These are phyloP conservation scores for Waltergamsia citrina DNA, from an alignment of 2,329 filamentous ascomycete genomes.

Conservation along the genomic window DNA sequence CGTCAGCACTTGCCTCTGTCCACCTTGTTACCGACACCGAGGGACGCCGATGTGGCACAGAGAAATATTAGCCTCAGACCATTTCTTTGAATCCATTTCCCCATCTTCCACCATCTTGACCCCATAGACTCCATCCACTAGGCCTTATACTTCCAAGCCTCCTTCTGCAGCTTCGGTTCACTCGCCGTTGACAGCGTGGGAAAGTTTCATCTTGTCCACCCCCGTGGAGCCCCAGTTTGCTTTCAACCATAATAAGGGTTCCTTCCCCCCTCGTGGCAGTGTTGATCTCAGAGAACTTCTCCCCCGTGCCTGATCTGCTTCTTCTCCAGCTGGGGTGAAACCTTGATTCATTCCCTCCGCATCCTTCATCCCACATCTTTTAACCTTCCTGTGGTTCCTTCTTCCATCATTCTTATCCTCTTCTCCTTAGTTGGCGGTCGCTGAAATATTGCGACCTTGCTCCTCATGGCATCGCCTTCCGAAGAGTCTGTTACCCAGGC, in stretches of 20 bases:
- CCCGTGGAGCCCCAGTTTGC: constrained; percentile 1
- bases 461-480: constrained; percentile 17
- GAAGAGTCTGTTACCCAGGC: constrained; percentile 23
- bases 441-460: constrained; percentile 3
- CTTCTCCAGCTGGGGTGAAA: constrained; percentile 1
- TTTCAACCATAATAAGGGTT: background rate
- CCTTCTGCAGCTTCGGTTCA: background rate
- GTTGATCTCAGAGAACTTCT: background rate
- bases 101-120: background rate
- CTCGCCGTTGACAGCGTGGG: background rate
- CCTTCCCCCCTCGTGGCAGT: background rate
- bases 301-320: no score
- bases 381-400: background rate
- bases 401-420: constrained; percentile 1
- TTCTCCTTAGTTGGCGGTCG: constrained; percentile 1
- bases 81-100: background rate
- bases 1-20: no score
- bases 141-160: no score
- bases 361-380: constrained; percentile 1
- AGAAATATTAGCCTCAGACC: no score
- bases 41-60: no score
- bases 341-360: constrained; percentile 1
- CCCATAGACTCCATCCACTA: no score
- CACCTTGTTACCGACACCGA: no score
- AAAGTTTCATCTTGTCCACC: background rate